A percentile compares a stretch with the other conserved stretches of the same genome.
These are phyloP conservation scores for Spencermartinsiella europaea DNA, from an alignment of 805 yeast species.

Conservation along the genomic window DNA sequence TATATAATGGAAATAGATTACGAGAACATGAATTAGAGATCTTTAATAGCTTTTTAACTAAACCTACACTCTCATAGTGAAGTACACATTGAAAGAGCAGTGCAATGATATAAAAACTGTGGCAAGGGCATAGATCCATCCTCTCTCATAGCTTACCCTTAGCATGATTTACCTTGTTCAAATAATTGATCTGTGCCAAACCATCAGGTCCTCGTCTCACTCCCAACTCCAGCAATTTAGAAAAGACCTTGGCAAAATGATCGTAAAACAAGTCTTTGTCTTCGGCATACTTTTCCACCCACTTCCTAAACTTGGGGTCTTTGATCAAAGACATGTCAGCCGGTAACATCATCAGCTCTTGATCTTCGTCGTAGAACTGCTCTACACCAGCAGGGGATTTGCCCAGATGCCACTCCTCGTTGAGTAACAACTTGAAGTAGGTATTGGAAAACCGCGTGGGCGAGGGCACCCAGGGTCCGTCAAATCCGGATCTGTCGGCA, in stretches of 20 bases:
- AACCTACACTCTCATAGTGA: no score
- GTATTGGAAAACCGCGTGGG: slow-evolving; percentile 73
- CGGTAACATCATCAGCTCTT: slow-evolving; percentile 78
- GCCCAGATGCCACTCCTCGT: slow-evolving; percentile 50
- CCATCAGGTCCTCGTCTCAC: slow-evolving; percentile 47
- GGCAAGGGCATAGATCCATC: no score
- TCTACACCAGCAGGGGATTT: slow-evolving; percentile 36
- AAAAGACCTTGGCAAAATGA: slow-evolving; percentile 64
- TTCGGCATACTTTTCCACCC: slow-evolving; percentile 64
- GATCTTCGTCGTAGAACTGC: slow-evolving; percentile 45
- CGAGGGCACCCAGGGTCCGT: slow-evolving; percentile 86
- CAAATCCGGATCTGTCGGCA: slow-evolving; percentile 64
- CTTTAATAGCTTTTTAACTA: no score
- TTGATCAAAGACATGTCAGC: slow-evolving; percentile 68
- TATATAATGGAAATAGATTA: no score
- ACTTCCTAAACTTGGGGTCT: slow-evolving; percentile 52
- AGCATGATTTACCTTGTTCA: slow-evolving; percentile 23
- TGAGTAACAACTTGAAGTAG: slow-evolving; percentile 52
- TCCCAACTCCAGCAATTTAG: slow-evolving; percentile 72
- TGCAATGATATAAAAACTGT: no score
- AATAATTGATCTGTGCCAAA: slow-evolving; percentile 22
- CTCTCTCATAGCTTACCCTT: slow-evolving; percentile 17
- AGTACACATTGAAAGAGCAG: no score
- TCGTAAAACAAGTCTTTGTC: slow-evolving; percentile 57
- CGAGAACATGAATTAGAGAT: no score